Evolutionary conservation across 805 yeast species (phyloP).

Genomic region (Clavispora santaluciae): DNA sequence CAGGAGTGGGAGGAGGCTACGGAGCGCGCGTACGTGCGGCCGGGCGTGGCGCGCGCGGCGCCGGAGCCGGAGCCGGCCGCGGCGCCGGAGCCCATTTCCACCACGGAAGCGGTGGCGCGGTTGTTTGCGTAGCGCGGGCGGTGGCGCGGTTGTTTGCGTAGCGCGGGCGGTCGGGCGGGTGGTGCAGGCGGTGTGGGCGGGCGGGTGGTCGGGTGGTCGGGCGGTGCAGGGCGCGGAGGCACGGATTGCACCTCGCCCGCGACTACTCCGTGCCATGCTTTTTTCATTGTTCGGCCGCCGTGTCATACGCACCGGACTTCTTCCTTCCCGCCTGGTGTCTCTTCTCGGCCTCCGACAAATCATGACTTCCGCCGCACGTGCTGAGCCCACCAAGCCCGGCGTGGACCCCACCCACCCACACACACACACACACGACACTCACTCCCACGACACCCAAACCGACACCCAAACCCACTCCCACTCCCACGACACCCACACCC

Average conservation of each 20-base stretch:
- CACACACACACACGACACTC: conserved; percentile 3
- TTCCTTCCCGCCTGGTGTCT: background rate
- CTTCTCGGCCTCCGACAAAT: background rate
- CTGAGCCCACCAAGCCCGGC: background rate
- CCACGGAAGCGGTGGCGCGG: conserved; percentile 14
- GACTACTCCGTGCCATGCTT: background rate
- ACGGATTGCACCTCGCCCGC: background rate
- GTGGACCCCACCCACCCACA: no score
- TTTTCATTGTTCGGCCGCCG: background rate
- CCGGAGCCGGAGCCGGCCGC: background rate
- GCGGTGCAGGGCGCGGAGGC: background rate
- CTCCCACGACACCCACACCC: conserved; percentile 16
- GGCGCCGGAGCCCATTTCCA: background rate
- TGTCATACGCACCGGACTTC: background rate
- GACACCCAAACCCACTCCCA: conserved; percentile 4
- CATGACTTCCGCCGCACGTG: background rate
- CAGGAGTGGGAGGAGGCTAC: conserved; percentile 14
- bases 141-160: background rate
- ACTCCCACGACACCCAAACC: background rate
- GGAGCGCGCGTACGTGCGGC: conserved; percentile 5
- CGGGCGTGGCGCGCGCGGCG: background rate
- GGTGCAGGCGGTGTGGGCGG: background rate
- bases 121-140: conserved; percentile 4
- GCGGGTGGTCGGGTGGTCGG: background rate
- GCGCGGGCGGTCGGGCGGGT: background rate